Evolutionary conservation across 2,329 filamentous ascomycete species (phyloP).

Genomic region (Clonostachys sp.): DNA sequence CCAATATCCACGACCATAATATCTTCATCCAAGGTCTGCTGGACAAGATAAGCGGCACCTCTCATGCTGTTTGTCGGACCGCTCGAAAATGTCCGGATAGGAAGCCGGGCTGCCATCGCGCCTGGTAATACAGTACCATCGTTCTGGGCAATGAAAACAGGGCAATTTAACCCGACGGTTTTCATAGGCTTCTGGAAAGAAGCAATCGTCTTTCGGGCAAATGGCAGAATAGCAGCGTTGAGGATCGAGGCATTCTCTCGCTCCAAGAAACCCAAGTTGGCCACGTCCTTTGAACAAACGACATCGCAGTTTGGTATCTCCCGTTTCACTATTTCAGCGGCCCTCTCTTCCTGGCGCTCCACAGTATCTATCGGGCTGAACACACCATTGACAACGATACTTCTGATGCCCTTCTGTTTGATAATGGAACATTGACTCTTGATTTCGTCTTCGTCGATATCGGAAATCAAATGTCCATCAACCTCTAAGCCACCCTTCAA

Average conservation of each 20-base stretch:
- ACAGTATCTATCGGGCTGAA: conserved; percentile 48
- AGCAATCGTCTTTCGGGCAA: conserved; percentile 51
- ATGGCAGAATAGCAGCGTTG: conserved; percentile 56
- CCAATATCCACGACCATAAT: conserved; percentile 62
- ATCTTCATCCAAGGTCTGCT: conserved; percentile 24
- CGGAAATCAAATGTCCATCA: conserved; percentile 39
- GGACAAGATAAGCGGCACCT: conserved; percentile 55
- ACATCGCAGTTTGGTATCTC: conserved; percentile 36
- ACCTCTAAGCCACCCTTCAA: conserved; percentile 47
- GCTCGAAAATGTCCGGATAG: conserved; percentile 58
- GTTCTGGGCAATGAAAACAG: conserved; percentile 59
- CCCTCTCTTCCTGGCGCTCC: conserved; percentile 42
- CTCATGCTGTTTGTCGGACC: conserved; percentile 62
- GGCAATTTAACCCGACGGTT: conserved; percentile 43
- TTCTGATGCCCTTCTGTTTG: conserved; percentile 33
- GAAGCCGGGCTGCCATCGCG: conserved; percentile 46
- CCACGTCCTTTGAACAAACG: conserved; percentile 46
- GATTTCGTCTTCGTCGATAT: conserved; percentile 36
- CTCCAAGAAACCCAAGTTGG: conserved; percentile 51
- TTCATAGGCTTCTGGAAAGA: conserved; percentile 49
- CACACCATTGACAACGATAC: conserved; percentile 42
- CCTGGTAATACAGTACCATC: conserved; percentile 57
- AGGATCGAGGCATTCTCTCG: conserved; percentile 62
- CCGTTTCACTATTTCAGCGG: conserved; percentile 31
- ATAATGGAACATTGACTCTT: conserved; percentile 30